Evolutionary conservation across 83 land plant genomes (phyloP).

Genomic region (Larix sibirica): DNA sequence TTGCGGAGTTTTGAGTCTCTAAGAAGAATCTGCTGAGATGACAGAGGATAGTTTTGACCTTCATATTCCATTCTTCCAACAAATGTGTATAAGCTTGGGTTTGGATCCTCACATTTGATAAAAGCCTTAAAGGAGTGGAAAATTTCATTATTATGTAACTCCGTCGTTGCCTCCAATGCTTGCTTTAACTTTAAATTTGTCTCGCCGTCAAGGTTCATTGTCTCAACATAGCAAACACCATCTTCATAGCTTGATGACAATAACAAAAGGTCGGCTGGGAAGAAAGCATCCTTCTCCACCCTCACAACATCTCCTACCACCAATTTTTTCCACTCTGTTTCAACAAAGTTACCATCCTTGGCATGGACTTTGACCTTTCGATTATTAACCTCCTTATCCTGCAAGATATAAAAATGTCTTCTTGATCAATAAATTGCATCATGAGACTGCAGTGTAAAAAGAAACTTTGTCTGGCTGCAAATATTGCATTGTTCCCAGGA

Average conservation of each 20-base stretch:
- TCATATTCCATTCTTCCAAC: conserved; percentile 30
- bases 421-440: not conserved
- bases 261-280: conserved; percentile 53
- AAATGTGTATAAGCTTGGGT: conserved; percentile 49
- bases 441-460: not conserved
- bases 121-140: conserved; percentile 27
- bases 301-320: conserved; percentile 50
- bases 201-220: conserved; percentile 71
- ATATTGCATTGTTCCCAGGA: not conserved
- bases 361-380: conserved; percentile 31
- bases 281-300: conserved; percentile 49
- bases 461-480: not conserved
- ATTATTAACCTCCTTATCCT: conserved; percentile 52
- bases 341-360: conserved; percentile 18
- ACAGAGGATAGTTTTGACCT: conserved; percentile 25
- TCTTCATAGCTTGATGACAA: conserved; percentile 58
- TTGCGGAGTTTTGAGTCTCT: conserved; percentile 51
- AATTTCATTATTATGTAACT: conserved; percentile 17
- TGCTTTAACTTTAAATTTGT: conserved; percentile 57
- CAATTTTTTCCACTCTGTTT: conserved; percentile 37
- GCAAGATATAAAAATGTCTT: conserved; percentile 9
- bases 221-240: conserved; percentile 64
- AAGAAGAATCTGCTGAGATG: conserved; percentile 42
- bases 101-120: conserved; percentile 56
- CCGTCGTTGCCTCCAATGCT: conserved; percentile 35